Base-by-base conservation (phyloP, 2,329 filamentous ascomycete species). In the Beauveria brongniartii region DNA sequence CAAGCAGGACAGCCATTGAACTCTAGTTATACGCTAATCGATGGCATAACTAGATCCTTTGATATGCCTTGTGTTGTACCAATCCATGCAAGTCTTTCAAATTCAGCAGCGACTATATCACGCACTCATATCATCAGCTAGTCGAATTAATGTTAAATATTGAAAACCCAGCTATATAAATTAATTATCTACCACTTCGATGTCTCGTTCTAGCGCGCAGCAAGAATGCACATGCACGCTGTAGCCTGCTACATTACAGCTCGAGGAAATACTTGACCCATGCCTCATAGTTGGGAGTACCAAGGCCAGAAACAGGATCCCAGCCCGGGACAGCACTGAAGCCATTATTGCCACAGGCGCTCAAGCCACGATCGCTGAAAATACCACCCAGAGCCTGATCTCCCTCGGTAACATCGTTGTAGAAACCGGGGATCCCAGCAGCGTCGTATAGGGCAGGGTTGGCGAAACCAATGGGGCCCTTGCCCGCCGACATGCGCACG, bases 401-500 rank as follows among this genome's bases (percentile, higher is more conserved):
- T 9, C 68, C 68, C 22, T 65, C 63, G 14, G 63, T 64, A 2
- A 69, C 63, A 44, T 70, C 69, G 47, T 68, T 67, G 54, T 66
- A 58, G 8, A 66, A 62, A 10, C 66, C 52, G n/a, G 41, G 30
- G 5, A 8, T 43, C 3, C 28, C 16, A 12, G 28, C 56, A 1
- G 55, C 55, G 7, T n/a, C 18, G 48, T 64, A 64, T 9, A 64
- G 51, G 9, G 53, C 59, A 1, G 61, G 59, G 52, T 63, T 63
- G 10, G 61, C 57, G 48, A 77, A 78, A 9, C 75, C 75, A 9
- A 77, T 67, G 5, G 68, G 65, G 10, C 69, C 67, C 68, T 77
- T 78, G 22, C 74, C 74, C 12, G 62, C 55, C 1, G 54, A 47
- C 7, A 63, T 54, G 12, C 63, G 60, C 26, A 59, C 64, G 20